A percentile compares a stretch with the other conserved stretches of the same genome.
Conservation (phyloP, 2,329 filamentous ascomycete genomes). For the Trichoderma asperellum region DNA sequence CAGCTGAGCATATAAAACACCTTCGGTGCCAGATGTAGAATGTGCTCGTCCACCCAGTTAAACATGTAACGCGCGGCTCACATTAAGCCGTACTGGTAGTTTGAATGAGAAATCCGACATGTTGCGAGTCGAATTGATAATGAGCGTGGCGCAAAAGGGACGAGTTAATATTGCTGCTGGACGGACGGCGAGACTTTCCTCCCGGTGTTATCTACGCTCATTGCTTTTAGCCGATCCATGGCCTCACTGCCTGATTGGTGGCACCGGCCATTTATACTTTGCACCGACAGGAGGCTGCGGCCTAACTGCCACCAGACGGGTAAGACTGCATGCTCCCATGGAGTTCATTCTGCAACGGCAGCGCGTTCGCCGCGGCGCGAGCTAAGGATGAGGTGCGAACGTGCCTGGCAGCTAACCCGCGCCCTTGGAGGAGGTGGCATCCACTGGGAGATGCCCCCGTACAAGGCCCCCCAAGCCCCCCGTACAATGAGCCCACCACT, state of each 20-base stretch:
- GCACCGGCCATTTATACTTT: background rate
- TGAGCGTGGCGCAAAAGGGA: background rate
- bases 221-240: background rate
- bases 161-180: background rate
- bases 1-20: background rate
- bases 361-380: slow-evolving; percentile 15
- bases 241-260: background rate
- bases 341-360: slow-evolving; percentile 10
- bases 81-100: background rate
- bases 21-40: background rate
- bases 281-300: slow-evolving; percentile 13
- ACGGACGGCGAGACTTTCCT: slow-evolving; percentile 2
- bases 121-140: background rate
- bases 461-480: slow-evolving; percentile 8
- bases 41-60: background rate
- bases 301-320: background rate
- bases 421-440: background rate
- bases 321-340: background rate
- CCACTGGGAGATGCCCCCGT: slow-evolving; percentile 21
- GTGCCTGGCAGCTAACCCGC: slow-evolving; percentile 9
- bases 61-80: background rate
- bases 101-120: background rate
- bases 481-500: slow-evolving; percentile 20
- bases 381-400: slow-evolving; percentile 5
- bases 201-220: background rate